Evolutionary conservation across 352 stramenopile species (phyloP).

Genomic region (Globisporangium sylvaticum): DNA sequence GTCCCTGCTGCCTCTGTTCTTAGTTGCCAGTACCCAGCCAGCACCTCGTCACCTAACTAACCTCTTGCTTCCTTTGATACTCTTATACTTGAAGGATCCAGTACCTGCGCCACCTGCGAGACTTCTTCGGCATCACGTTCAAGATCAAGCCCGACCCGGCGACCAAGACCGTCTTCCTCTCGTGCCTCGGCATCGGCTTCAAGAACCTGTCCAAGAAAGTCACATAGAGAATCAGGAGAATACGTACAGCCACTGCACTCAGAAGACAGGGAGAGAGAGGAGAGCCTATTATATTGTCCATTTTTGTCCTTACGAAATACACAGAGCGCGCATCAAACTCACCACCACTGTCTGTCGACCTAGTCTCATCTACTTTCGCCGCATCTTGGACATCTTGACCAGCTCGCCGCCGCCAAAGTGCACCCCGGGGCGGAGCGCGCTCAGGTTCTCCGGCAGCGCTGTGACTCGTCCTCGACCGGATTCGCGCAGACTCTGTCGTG

Average conservation of each 20-base stretch:
- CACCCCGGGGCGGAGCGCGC: slow-evolving; percentile 11
- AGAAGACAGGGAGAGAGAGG: background rate
- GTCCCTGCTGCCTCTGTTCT: background rate
- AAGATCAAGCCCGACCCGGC: slow-evolving; percentile 89
- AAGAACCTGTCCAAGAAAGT: slow-evolving; percentile 96
- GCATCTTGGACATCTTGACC: slow-evolving; percentile 59
- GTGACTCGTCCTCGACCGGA: slow-evolving; percentile 39
- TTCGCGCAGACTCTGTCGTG: slow-evolving; percentile 55
- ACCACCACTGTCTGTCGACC: background rate
- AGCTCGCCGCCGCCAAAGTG: slow-evolving; percentile 30
- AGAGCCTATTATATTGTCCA: background rate
- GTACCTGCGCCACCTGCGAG: slow-evolving; percentile 86
- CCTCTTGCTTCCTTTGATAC: background rate
- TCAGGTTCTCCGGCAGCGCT: slow-evolving; percentile 48
- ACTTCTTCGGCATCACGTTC: slow-evolving; percentile 94
- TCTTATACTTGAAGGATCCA: slow-evolving; percentile 53
- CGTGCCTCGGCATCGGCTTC: slow-evolving; percentile 92
- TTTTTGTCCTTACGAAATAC: background rate
- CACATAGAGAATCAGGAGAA: too few species aligned
- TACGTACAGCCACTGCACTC: too few species aligned
- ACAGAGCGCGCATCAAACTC: background rate
- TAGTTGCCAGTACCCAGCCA: background rate
- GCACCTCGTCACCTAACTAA: background rate
- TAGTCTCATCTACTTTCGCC: slow-evolving; percentile 38
- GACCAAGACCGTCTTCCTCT: slow-evolving; percentile 90